phyloP scores from a whole-genome alignment of 768 basidiomycete species.

The Lentinus brumalis region DNA sequence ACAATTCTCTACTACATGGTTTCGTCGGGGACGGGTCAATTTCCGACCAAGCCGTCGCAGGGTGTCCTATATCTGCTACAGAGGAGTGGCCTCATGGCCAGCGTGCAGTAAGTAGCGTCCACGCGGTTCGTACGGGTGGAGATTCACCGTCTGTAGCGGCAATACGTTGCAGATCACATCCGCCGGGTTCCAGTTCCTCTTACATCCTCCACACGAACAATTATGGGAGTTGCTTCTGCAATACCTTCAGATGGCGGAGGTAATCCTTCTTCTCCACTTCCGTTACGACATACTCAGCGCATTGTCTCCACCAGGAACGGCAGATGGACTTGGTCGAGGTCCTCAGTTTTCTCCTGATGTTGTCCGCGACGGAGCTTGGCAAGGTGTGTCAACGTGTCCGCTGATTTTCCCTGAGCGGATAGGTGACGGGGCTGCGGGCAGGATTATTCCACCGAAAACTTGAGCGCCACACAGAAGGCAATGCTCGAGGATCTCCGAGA shows the following conservation, averaged over 20 bases:
- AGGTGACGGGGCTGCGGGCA: slow-evolving; percentile 31
- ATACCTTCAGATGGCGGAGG: slow-evolving; percentile 86
- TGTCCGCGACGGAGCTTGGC: slow-evolving; percentile 95
- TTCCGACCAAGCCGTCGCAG: slow-evolving; percentile 73
- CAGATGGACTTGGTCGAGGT: slow-evolving; percentile 94
- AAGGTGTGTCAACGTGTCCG: slow-evolving; percentile 48
- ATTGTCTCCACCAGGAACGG: slow-evolving; percentile 55
- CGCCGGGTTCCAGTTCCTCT: slow-evolving; percentile 92
- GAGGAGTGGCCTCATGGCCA: slow-evolving; percentile 85
- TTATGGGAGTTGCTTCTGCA: slow-evolving; percentile 93
- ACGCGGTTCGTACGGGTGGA: neutral
- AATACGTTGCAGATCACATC: slow-evolving; percentile 82
- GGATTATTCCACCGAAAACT: slow-evolving; percentile 87
- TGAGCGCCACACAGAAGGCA: slow-evolving; percentile 78
- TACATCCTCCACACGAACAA: slow-evolving; percentile 92
- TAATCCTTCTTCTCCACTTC: slow-evolving; percentile 29
- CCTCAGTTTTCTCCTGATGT: slow-evolving; percentile 92
- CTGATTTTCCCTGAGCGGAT: neutral
- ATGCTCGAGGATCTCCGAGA: slow-evolving; percentile 92
- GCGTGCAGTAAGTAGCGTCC: slow-evolving; percentile 51
- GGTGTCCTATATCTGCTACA: slow-evolving; percentile 84
- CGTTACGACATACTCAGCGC: slow-evolving; percentile 5
- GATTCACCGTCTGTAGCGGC: slow-evolving; percentile 41
- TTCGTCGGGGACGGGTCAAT: slow-evolving; percentile 81
- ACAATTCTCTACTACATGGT: slow-evolving; percentile 99